Conservation (phyloP, 2,329 filamentous ascomycete species). For the Colletotrichum incanum region DNA sequence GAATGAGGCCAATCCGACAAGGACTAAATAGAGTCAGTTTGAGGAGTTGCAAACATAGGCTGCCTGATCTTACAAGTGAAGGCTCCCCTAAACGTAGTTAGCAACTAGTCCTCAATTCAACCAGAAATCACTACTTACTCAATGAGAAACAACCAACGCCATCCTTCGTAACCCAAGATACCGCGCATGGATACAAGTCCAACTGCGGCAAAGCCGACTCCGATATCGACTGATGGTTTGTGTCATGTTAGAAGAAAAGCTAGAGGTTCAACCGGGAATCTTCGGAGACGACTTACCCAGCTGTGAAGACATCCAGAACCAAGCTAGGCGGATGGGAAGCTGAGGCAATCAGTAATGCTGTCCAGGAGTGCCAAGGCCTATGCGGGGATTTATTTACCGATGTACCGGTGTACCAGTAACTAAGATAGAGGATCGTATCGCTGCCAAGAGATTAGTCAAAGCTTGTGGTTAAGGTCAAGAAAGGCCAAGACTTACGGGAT, state of each 20-base stretch:
- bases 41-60: conserved; percentile 53
- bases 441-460: conserved; percentile 32
- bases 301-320: conserved; percentile 73
- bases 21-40: conserved; percentile 57
- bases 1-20: conserved; percentile 61
- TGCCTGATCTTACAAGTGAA: conserved; percentile 50
- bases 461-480: conserved; percentile 45
- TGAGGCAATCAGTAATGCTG: conserved; percentile 50
- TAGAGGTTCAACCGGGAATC: fast-evolving
- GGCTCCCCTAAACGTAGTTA: conserved; percentile 47
- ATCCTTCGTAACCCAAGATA: conserved; percentile 67
- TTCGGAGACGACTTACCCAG: conserved; percentile 45
- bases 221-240: conserved; percentile 55
- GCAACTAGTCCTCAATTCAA: not conserved
- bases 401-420: conserved; percentile 78
- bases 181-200: conserved; percentile 70
- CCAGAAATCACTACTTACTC: conserved; percentile 48
- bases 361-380: fast-evolving
- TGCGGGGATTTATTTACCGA: conserved; percentile 50
- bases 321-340: conserved; percentile 75
- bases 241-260: conserved; percentile 1
- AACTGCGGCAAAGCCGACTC: conserved; percentile 70
- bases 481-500: conserved; percentile 52
- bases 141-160: conserved; percentile 70
- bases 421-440: conserved; percentile 54